These are phyloP conservation scores for Fonsecaea multimorphosa DNA, from an alignment of 2,329 filamentous ascomycete species.

Conservation along the genomic window DNA sequence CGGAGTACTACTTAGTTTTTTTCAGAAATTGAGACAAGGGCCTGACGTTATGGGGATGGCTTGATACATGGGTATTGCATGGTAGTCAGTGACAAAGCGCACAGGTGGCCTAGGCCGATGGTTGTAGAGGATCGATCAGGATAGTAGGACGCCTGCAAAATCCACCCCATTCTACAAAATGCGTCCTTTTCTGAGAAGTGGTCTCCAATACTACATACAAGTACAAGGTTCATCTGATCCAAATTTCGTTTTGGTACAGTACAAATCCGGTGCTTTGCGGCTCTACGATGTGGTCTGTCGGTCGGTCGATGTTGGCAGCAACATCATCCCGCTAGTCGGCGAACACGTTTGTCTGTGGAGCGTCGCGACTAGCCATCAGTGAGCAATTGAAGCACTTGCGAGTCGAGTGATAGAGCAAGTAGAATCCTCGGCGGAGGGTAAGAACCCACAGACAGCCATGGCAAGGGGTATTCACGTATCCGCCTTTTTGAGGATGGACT, in stretches of 20 bases:
- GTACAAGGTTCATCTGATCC: not conserved
- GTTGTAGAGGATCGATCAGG: not conserved
- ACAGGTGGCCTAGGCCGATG: not conserved
- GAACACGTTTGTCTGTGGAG: too few species aligned
- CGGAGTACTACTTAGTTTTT: not conserved
- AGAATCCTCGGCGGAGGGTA: too few species aligned
- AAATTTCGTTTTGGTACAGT: not conserved
- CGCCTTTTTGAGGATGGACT: not conserved
- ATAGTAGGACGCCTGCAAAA: constrained; percentile 1
- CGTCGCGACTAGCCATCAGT: too few species aligned
- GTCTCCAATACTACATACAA: not conserved
- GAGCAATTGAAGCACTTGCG: too few species aligned
- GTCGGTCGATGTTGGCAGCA: too few species aligned
- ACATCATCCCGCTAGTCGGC: too few species aligned
- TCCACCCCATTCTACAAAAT: not conserved
- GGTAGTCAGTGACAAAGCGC: not conserved
- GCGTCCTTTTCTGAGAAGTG: not conserved
- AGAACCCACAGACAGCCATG: too few species aligned
- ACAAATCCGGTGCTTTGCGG: too few species aligned
- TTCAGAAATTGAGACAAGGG: not conserved
- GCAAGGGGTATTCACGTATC: too few species aligned
- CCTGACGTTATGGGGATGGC: not conserved
- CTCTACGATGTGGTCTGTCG: too few species aligned
- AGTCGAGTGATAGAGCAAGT: too few species aligned
- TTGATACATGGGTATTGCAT: constrained; percentile 5